phyloP scores from a whole-genome alignment of 176 grass and related monocot genomes.

The Ampelocalamus luodianensis region DNA sequence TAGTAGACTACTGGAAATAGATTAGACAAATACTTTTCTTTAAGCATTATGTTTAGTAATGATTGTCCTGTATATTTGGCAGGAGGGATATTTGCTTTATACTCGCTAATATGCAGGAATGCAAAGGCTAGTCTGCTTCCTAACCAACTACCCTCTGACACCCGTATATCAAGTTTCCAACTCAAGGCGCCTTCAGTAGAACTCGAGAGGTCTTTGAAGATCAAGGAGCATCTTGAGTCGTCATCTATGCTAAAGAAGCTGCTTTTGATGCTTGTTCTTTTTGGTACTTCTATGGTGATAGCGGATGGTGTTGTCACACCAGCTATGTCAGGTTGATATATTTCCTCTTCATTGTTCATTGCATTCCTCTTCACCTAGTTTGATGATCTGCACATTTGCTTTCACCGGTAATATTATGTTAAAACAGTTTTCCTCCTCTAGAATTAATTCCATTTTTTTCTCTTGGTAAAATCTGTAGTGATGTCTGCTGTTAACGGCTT shows the following conservation, averaged over 20 bases:
- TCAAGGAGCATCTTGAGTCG: conserved; percentile 86
- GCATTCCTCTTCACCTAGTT: conserved; percentile 39
- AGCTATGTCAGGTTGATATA: conserved; percentile 87
- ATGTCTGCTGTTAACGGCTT: conserved; percentile 99
- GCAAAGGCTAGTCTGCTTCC: conserved; percentile 89
- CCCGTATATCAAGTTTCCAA: conserved; percentile 90
- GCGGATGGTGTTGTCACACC: conserved; percentile 92
- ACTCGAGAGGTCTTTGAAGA: conserved; percentile 94
- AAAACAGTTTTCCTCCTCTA: conserved; percentile 8
- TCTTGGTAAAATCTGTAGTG: conserved; percentile 64
- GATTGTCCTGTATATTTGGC: conserved; percentile 52
- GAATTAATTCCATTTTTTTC: conserved; percentile 47
- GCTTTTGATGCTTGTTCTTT: conserved; percentile 94
- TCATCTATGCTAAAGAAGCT: conserved; percentile 85
- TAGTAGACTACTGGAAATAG: conserved; percentile 17
- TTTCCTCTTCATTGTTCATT: conserved; percentile 35
- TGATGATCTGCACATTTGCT: conserved; percentile 30
- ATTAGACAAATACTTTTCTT: conserved; percentile 30
- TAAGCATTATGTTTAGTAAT: conserved; percentile 32
- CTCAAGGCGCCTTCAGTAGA: conserved; percentile 93
- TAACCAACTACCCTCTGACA: conserved; percentile 90
- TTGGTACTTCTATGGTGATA: conserved; percentile 95
- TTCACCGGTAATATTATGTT: conserved; percentile 24
- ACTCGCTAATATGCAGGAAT: conserved; percentile 97
- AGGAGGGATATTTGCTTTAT: conserved; percentile 99